These are phyloP conservation scores for Magnolia sinica DNA, from an alignment of 164 flowering plant species.

Conservation along the genomic window DNA sequence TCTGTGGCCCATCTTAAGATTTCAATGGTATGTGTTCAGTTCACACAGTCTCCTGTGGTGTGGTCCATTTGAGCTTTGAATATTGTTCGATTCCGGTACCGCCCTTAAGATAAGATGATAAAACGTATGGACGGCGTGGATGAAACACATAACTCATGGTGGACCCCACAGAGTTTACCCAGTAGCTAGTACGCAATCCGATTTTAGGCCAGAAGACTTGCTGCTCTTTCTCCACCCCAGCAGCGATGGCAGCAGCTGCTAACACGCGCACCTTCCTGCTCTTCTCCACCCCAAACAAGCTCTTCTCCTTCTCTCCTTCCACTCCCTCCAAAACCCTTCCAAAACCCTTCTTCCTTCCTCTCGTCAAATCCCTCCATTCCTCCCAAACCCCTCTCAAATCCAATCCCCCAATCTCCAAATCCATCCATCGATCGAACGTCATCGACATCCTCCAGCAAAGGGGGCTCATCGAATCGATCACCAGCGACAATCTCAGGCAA, in stretches of 20 bases:
- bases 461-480: slow-evolving; percentile 69
- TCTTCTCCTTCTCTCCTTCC: background rate
- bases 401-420: background rate
- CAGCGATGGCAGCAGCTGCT: slow-evolving; percentile 4
- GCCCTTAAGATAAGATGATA: no score
- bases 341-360: slow-evolving; percentile 3
- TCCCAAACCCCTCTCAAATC: slow-evolving; percentile 8
- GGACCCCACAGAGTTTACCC: no score
- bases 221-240: background rate
- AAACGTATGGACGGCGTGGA: no score
- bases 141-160: no score
- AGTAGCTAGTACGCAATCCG: background rate
- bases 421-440: slow-evolving; percentile 33
- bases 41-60: no score
- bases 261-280: background rate
- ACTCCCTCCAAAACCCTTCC: slow-evolving; percentile 8
- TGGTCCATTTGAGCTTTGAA: no score
- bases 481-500: slow-evolving; percentile 51
- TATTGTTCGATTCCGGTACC: no score
- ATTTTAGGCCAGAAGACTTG: background rate
- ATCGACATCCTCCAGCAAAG: slow-evolving; percentile 61
- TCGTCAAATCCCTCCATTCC: slow-evolving; percentile 8
- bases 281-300: background rate
- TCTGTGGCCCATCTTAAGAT: no score
- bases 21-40: no score